phyloP scores from a whole-genome alignment of 306 rosid genomes.

The Rosa lucieae region DNA sequence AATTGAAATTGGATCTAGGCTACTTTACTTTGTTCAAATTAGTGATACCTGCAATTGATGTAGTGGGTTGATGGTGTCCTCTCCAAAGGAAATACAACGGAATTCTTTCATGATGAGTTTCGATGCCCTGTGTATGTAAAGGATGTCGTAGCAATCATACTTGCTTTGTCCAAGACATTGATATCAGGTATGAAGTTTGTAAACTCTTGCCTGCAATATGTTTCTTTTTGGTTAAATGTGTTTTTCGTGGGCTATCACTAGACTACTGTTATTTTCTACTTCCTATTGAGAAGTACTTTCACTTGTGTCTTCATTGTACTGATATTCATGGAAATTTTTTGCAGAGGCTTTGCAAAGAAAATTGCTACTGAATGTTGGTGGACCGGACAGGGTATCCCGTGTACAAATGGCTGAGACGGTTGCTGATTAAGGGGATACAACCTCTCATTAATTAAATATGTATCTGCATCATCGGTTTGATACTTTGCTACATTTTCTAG shows the following conservation, averaged over 20 bases:
- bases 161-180: constrained; percentile 63
- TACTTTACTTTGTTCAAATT: constrained; percentile 16
- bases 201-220: not conserved
- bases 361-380: constrained; percentile 76
- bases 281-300: not conserved
- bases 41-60: constrained; percentile 31
- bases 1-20: not conserved
- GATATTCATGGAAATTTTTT: constrained; percentile 19
- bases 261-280: not conserved
- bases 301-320: constrained; percentile 21
- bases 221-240: not conserved
- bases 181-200: constrained; percentile 59
- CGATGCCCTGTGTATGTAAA: constrained; percentile 86
- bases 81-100: constrained; percentile 54
- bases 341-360: constrained; percentile 68
- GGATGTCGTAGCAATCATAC: constrained; percentile 61
- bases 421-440: constrained; percentile 69
- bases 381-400: constrained; percentile 79
- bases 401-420: constrained; percentile 87
- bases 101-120: constrained; percentile 84
- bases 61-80: constrained; percentile 86
- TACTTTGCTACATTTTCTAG: not conserved
- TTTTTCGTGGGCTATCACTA: not conserved
- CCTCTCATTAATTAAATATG: constrained; percentile 61
- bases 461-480: constrained; percentile 70